These are phyloP conservation scores for Urochloa ruziziensis DNA, from an alignment of 176 grass and related monocot species.

Conservation along the genomic window DNA sequence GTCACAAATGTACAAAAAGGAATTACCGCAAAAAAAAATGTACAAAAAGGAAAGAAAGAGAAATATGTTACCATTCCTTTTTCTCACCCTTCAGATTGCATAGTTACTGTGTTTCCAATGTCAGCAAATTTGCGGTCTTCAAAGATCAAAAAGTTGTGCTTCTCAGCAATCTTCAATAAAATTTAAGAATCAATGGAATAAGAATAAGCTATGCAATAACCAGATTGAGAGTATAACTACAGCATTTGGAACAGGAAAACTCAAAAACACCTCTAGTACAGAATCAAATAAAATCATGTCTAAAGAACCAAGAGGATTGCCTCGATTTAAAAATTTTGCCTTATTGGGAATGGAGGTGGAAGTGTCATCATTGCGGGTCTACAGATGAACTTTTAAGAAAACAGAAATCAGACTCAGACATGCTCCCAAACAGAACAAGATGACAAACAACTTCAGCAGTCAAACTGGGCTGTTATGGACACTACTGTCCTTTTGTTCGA, in stretches of 20 bases:
- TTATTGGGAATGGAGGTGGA: background rate
- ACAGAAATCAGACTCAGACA: background rate
- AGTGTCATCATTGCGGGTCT: background rate
- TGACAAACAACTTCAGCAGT: background rate
- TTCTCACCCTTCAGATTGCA: conserved; percentile 93
- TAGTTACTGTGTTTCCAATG: conserved; percentile 89
- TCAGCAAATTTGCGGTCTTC: conserved; percentile 94
- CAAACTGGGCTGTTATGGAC: background rate
- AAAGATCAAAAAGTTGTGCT: conserved; percentile 83
- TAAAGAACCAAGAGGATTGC: too few relatives aligned
- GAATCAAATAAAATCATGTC: too few relatives aligned
- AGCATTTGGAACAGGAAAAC: too few relatives aligned
- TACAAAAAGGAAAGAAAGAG: background rate
- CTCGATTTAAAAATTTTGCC: background rate
- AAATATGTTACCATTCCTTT: background rate
- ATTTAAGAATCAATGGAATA: background rate
- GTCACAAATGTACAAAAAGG: background rate
- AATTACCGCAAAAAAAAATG: too few relatives aligned
- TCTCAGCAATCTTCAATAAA: conserved; percentile 77
- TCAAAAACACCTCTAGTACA: too few relatives aligned
- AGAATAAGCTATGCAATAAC: background rate
- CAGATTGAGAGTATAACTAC: too few relatives aligned
- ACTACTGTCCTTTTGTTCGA: conserved; percentile 26
- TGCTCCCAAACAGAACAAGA: too few relatives aligned
- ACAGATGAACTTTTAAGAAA: background rate